Evolutionary conservation across 2,329 filamentous ascomycete genomes (phyloP), one percentile per base, ranked within the genome.

Genomic region (Cladosporium austrohemisphaericum): DNA sequence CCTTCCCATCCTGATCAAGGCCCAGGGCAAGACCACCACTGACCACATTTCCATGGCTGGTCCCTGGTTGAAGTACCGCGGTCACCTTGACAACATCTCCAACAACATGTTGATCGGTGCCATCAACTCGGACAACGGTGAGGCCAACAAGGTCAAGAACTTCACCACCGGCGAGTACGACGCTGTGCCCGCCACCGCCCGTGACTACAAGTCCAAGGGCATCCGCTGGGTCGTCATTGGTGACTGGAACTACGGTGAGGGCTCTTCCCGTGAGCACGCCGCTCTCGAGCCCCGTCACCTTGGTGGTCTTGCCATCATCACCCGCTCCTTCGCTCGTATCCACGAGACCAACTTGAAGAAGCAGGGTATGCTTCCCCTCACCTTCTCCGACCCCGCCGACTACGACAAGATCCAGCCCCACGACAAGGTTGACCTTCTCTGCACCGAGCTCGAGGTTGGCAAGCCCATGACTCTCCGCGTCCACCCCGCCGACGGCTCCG

Each of bases 281-380:
- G 93, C 93, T 72, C 84, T 98, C 55, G 92, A 98, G 80, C 93
- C 93, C 68, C 85, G 93, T 70, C 92, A 97, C 78, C 85, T 98
- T 58, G 93, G 93, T 67, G 93, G 92, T 72, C 82, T 96, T 65
- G 93, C 92, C 66, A 95, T 98, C 78, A 94, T 98, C 70, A 91
- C 86, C 68, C 86, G 89, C 68, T 88, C 83, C 58, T 98, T 98
- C 70, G 93, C 93, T 66, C 93, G 93, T 86, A 98, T 98, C 68
- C 93, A 98, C 81, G 93, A 98, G 81, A 98, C 93, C 79, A 98
- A 98, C 83, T 76, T 98, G 78, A 98, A 98, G 88, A 98, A 98
- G 86, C 93, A 98, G 83, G 93, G 93, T 76, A 96, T 98, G 92
- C 87, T 98, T 76, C 93, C 93, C 65, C 81, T 98, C 59, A 97